These are phyloP conservation scores for Hyphopichia pseudoburtonii DNA, from an alignment of 1,139 yeast species.

Conservation along the genomic window DNA sequence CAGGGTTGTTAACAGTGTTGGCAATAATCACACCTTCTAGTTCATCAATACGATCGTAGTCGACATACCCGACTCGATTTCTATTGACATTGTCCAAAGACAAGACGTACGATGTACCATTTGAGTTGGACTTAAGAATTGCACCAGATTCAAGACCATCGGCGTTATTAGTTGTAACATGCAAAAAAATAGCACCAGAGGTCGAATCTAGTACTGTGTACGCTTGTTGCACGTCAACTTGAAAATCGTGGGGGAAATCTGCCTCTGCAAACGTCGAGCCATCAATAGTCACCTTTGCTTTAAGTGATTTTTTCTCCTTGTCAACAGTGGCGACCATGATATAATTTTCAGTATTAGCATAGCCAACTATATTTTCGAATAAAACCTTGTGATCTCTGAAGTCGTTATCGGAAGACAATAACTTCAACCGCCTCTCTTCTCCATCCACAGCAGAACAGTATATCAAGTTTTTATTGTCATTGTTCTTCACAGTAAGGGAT, in stretches of 20 bases:
- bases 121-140: constrained; percentile 87
- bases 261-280: constrained; percentile 82
- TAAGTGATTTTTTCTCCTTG: constrained; percentile 41
- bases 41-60: constrained; percentile 81
- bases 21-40: constrained; percentile 85
- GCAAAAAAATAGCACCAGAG: constrained; percentile 76
- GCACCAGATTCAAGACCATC: constrained; percentile 68
- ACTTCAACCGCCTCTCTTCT: constrained; percentile 18
- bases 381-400: constrained; percentile 22
- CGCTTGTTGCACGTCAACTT: constrained; percentile 67
- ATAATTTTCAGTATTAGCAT: constrained; percentile 52
- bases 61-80: constrained; percentile 72
- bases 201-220: constrained; percentile 81
- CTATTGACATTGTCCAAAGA: constrained; percentile 77
- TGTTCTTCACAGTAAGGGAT: constrained; percentile 31
- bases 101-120: constrained; percentile 87
- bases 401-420: constrained; percentile 28
- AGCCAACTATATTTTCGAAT: constrained; percentile 38
- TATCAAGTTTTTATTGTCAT: constrained; percentile 50
- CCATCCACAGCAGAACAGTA: constrained; percentile 54
- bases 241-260: constrained; percentile 69
- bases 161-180: constrained; percentile 65
- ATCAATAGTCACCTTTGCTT: constrained; percentile 76
- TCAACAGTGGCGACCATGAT: constrained; percentile 67
- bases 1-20: constrained; percentile 62